phyloP scores from a whole-genome alignment of 371 early-diverging fungal genomes.

The Saksenaea oblongispora region DNA sequence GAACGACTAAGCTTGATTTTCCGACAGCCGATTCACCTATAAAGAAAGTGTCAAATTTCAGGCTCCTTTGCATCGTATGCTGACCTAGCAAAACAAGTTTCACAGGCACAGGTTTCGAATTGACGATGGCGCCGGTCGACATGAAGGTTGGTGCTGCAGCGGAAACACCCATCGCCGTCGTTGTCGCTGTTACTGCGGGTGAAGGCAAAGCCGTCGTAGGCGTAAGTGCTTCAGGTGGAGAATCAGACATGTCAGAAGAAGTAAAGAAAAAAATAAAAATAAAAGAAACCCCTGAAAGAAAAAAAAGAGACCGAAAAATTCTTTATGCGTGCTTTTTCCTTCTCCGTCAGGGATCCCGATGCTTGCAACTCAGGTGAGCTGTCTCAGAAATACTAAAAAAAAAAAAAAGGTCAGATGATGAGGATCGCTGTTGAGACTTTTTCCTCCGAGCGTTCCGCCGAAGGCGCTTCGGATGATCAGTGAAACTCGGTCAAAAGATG shows the following conservation, averaged over 20 bases:
- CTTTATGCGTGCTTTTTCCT: neutral
- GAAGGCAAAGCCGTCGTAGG: neutral
- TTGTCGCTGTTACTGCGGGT: neutral
- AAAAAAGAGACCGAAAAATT: neutral
- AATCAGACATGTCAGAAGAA: neutral
- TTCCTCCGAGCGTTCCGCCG: no score
- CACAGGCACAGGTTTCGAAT: conserved; percentile 53
- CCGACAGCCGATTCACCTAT: conserved; percentile 78
- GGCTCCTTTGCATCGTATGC: neutral
- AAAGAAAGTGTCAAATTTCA: neutral
- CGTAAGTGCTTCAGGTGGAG: neutral
- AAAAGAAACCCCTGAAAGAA: neutral
- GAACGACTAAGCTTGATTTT: conserved; percentile 67
- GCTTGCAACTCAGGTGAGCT: neutral
- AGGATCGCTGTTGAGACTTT: neutral
- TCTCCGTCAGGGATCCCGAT: no score
- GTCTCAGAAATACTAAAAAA: neutral
- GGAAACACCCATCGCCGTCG: neutral
- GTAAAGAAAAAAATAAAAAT: neutral
- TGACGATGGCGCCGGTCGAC: neutral
- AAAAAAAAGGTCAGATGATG: no score
- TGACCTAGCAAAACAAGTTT: conserved; percentile 74
- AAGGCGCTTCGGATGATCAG: no score
- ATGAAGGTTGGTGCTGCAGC: neutral
- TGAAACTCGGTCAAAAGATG: no score